Conservation (phyloP, 805 yeast species). For the Candida ipomoeae region DNA sequence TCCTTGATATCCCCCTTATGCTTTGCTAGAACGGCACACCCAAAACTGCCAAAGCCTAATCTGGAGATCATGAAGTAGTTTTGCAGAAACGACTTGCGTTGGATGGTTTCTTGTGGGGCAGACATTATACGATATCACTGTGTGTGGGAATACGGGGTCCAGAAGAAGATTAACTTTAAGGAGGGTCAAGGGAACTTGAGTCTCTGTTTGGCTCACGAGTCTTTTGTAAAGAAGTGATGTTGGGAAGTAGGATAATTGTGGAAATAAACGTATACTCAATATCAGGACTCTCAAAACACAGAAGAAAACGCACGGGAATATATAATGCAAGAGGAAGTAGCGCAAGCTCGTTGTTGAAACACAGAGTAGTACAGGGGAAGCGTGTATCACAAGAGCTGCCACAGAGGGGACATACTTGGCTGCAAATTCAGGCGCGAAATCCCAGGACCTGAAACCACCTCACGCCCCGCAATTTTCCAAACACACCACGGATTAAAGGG, state of each 20-base stretch:
- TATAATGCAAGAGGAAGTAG: not conserved
- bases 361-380: constrained; percentile 1
- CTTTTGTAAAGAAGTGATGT: not conserved
- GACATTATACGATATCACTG: not conserved
- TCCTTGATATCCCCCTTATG: constrained; percentile 24
- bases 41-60: constrained; percentile 76
- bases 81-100: constrained; percentile 16
- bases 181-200: not conserved
- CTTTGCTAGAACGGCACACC: constrained; percentile 63
- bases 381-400: not conserved
- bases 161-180: not conserved
- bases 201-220: not conserved
- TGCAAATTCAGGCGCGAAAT: constrained; percentile 1
- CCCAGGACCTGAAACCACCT: not conserved
- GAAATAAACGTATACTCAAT: not conserved
- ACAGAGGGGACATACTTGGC: not conserved
- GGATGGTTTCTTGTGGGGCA: not conserved
- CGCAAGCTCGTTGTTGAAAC: not conserved
- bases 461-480: not conserved
- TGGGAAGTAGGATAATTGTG: not conserved
- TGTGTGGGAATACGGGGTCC: not conserved
- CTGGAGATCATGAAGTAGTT: constrained; percentile 47
- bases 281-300: not conserved
- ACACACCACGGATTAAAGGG: not conserved
- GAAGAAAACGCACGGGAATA: not conserved